These are phyloP conservation scores for Bodo saltans DNA, from an alignment of 78 protist genomes.

Conservation along the genomic window DNA sequence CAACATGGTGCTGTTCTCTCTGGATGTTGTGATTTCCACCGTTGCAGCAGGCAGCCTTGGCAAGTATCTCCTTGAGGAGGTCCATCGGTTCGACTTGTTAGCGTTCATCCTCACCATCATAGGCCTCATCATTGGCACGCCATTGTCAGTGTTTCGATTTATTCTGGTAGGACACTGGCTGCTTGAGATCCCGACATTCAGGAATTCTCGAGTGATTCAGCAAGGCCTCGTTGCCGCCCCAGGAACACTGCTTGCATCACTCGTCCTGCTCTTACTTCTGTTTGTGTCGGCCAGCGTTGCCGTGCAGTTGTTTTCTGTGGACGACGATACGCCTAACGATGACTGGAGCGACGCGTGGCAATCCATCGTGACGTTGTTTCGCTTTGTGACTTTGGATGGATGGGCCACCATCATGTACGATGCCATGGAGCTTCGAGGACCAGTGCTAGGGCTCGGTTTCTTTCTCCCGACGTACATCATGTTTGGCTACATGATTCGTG, in stretches of 20 bases:
- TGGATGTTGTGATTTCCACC: not conserved
- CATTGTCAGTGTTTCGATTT: not conserved
- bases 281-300: not conserved
- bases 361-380: not conserved
- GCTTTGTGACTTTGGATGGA: not conserved
- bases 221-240: not conserved
- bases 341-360: not conserved
- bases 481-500: not conserved
- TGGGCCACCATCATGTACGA: not conserved
- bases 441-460: not conserved
- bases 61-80: not conserved
- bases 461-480: not conserved
- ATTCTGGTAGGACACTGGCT: not conserved
- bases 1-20: not conserved
- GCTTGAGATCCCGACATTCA: too few species aligned
- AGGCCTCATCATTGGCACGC: not conserved
- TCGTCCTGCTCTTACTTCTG: not conserved
- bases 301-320: not conserved
- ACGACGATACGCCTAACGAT: too few species aligned
- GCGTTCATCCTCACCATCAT: not conserved
- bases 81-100: not conserved
- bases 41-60: not conserved
- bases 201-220: not conserved
- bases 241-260: not conserved
- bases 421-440: not conserved